Percentiles rank a stretch among this genome's conserved stretches.
Evolutionary conservation across 306 rosid genomes (phyloP).

Genomic region (Coriaria nepalensis): DNA sequence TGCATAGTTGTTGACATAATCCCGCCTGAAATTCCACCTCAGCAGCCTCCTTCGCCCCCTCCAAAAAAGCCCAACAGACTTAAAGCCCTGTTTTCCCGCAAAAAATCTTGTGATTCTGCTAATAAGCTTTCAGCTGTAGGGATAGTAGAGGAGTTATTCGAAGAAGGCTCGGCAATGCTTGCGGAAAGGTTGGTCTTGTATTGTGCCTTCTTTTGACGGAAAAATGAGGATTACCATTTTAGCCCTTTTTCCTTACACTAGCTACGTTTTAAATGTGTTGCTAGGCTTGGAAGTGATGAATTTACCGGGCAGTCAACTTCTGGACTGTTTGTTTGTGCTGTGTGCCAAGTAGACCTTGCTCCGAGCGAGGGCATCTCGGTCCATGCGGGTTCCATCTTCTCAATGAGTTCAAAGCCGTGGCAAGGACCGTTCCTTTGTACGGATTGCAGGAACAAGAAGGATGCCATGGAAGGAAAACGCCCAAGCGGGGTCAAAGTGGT

Average conservation of each 20-base stretch:
- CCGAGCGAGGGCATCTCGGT: conserved; percentile 89
- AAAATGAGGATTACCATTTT: neutral
- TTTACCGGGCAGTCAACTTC: conserved; percentile 53
- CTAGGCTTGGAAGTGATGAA: conserved; percentile 74
- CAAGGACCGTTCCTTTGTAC: conserved; percentile 90
- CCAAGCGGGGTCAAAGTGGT: conserved; percentile 77
- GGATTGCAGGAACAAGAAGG: conserved; percentile 83
- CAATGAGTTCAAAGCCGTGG: conserved; percentile 89
- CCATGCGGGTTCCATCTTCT: conserved; percentile 85
- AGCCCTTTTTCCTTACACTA: neutral
- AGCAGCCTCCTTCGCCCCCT: conserved; percentile 42
- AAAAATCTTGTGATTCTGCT: conserved; percentile 42
- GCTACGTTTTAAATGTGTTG: conserved; percentile 11
- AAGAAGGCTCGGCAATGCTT: conserved; percentile 98
- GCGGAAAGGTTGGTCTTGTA: conserved; percentile 65
- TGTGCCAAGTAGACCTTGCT: conserved; percentile 87
- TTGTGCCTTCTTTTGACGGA: neutral
- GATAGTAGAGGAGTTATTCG: conserved; percentile 81
- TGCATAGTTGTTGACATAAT: conserved; percentile 83
- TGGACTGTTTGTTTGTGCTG: conserved; percentile 72
- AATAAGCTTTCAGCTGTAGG: conserved; percentile 61
- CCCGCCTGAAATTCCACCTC: conserved; percentile 52
- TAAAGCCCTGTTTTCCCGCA: conserved; percentile 50
- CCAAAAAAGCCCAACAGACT: conserved; percentile 55
- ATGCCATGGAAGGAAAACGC: conserved; percentile 97